Conservation (phyloP, 176 grass and related monocot genomes). For the Aegilops umbellulata region DNA sequence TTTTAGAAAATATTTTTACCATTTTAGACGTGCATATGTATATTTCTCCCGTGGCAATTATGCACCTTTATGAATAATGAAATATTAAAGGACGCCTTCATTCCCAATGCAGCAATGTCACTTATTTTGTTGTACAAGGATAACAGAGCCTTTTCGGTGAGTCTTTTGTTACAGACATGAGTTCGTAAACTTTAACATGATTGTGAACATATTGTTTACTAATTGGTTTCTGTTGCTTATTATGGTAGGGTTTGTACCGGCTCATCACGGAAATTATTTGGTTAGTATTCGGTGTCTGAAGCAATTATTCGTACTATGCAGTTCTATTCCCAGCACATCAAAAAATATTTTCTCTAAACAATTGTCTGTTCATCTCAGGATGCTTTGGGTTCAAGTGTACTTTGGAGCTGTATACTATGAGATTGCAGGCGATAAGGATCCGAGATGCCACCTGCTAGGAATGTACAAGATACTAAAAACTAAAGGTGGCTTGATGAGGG, state of each 20-base stretch:
- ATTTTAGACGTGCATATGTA: neutral
- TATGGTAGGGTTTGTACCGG: neutral
- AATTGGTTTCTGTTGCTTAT: neutral
- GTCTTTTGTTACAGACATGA: neutral
- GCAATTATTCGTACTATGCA: neutral
- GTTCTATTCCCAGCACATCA: neutral
- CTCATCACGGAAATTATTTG: neutral
- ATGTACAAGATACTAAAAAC: constrained; percentile 10
- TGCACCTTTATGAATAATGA: neutral
- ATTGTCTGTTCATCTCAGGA: neutral
- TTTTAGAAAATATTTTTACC: neutral
- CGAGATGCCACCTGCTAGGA: neutral
- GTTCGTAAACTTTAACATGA: neutral
- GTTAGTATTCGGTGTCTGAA: neutral
- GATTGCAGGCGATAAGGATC: neutral
- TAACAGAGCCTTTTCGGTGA: neutral
- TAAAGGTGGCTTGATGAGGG: neutral
- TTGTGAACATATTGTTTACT: neutral
- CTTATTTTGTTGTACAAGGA: constrained; percentile 12
- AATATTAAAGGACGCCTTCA: neutral
- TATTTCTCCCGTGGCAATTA: neutral
- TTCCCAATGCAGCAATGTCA: neutral
- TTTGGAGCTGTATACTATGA: neutral
- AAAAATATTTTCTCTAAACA: neutral
- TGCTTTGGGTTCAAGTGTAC: neutral